phyloP scores from a whole-genome alignment of 2,329 filamentous ascomycete species.

The Epichloe coenophiala region DNA sequence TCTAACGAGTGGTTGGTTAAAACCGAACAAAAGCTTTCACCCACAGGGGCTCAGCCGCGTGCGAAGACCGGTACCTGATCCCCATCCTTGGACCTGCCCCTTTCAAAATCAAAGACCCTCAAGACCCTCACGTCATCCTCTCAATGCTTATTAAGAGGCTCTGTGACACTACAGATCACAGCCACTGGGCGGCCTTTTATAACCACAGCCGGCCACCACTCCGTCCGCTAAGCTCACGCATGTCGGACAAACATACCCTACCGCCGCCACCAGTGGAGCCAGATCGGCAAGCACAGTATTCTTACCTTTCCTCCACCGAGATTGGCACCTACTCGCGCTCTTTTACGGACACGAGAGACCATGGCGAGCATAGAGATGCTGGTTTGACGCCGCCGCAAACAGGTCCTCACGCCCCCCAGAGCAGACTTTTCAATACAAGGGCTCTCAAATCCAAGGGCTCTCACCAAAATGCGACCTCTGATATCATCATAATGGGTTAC shows the following conservation, averaged over 20 bases:
- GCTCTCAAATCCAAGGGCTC: not conserved
- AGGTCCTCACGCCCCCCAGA: not conserved
- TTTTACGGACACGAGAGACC: conserved; percentile 22
- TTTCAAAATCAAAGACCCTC: not conserved
- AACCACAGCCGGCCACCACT: conserved; percentile 35
- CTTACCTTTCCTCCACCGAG: conserved; percentile 33
- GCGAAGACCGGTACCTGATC: not conserved
- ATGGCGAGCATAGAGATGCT: not conserved
- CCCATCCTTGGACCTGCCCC: not conserved
- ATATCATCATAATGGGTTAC: not conserved
- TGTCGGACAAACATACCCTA: conserved; percentile 42
- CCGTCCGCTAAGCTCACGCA: conserved; percentile 36
- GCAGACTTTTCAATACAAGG: not conserved
- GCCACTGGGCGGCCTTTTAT: conserved; percentile 41
- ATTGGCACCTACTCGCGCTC: conserved; percentile 30
- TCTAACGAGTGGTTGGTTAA: not conserved
- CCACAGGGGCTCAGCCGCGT: not conserved
- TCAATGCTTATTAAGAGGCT: conserved; percentile 6
- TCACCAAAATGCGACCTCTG: not conserved
- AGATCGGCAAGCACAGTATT: conserved; percentile 43
- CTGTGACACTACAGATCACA: conserved; percentile 29
- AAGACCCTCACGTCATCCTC: not conserved
- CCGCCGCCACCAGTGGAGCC: conserved; percentile 39
- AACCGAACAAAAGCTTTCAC: not conserved
- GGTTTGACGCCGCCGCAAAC: not conserved